A percentile compares a stretch with the other conserved stretches of the same genome.
Evolutionary conservation across 306 rosid species (phyloP).

Genomic region (Vigna radiata): DNA sequence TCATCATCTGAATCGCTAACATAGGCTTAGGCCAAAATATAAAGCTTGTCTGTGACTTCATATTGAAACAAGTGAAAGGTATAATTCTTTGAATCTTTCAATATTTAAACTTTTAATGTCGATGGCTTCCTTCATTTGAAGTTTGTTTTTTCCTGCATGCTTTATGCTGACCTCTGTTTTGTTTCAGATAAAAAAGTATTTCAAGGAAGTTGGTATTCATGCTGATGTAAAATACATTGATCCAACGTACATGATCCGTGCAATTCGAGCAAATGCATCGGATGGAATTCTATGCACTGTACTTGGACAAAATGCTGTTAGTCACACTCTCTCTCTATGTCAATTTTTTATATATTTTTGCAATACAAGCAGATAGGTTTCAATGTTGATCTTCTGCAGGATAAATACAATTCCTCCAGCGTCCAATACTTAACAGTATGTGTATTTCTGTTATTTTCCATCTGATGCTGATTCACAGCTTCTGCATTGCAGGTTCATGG

Average conservation of each 20-base stretch:
- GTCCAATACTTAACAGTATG: too few species aligned
- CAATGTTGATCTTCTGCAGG: not conserved
- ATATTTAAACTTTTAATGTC: not conserved
- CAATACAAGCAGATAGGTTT: not conserved
- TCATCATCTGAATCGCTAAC: too few species aligned
- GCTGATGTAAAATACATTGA: conserved; percentile 96
- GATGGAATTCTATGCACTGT: conserved; percentile 98
- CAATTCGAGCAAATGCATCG: conserved; percentile 95
- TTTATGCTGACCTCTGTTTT: conserved; percentile 30
- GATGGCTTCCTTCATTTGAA: conserved; percentile 8
- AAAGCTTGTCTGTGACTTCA: not conserved
- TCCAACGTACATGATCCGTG: conserved; percentile 99
- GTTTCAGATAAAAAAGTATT: conserved; percentile 73
- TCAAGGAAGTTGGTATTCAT: conserved; percentile 75
- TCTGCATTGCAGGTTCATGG: conserved; percentile 83
- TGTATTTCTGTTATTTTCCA: conserved; percentile 1
- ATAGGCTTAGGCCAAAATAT: conserved; percentile 11
- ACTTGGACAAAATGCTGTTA: conserved; percentile 96
- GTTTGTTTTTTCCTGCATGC: not conserved
- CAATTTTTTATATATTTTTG: not conserved
- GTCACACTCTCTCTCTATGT: conserved; percentile 45
- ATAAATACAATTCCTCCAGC: too few species aligned
- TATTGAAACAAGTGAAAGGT: conserved; percentile 6
- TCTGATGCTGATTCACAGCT: conserved; percentile 30
- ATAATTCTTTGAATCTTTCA: conserved; percentile 3